Evolutionary conservation across 306 rosid species (phyloP).

Genomic region (Argentina anserina): DNA sequence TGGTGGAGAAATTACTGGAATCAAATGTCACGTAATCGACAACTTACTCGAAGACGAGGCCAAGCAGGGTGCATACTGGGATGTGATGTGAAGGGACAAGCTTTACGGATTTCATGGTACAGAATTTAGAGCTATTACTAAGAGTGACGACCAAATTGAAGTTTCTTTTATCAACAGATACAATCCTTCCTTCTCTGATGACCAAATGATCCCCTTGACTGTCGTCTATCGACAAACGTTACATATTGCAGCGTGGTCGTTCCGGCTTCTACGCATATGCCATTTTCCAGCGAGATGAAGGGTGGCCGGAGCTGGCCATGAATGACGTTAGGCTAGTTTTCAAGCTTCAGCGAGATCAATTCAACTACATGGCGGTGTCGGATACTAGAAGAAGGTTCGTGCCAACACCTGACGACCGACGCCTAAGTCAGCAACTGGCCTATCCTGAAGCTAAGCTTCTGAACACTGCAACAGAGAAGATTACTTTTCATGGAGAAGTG

Average conservation of each 20-base stretch:
- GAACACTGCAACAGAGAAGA: slow-evolving; percentile 28
- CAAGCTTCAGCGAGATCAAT: slow-evolving; percentile 43
- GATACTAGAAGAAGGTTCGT: slow-evolving; percentile 54
- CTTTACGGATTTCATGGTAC: slow-evolving; percentile 42
- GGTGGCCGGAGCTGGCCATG: slow-evolving; percentile 44
- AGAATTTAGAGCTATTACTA: slow-evolving; percentile 23
- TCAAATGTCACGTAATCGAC: slow-evolving; percentile 38
- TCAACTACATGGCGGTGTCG: slow-evolving; percentile 66
- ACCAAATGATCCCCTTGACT: slow-evolving; percentile 38
- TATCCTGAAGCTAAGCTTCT: slow-evolving; percentile 75
- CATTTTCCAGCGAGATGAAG: slow-evolving; percentile 46
- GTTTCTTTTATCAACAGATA: slow-evolving; percentile 60
- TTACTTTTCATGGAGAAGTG: slow-evolving; percentile 50
- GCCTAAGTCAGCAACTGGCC: slow-evolving; percentile 22
- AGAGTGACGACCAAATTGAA: slow-evolving; percentile 39
- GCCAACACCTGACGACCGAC: slow-evolving; percentile 52
- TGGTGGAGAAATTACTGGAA: slow-evolving; percentile 44
- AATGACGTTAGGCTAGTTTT: slow-evolving; percentile 46
- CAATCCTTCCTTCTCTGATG: slow-evolving; percentile 21
- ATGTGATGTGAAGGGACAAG: slow-evolving; percentile 48
- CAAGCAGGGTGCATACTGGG: slow-evolving; percentile 43
- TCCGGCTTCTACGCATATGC: slow-evolving; percentile 65
- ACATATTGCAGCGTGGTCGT: slow-evolving; percentile 44
- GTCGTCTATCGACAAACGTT: slow-evolving; percentile 67
- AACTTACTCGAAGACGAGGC: slow-evolving; percentile 37